These are phyloP conservation scores for Cerioporus squamosus DNA, from an alignment of 1,284 basidiomycete species.

Conservation along the genomic window DNA sequence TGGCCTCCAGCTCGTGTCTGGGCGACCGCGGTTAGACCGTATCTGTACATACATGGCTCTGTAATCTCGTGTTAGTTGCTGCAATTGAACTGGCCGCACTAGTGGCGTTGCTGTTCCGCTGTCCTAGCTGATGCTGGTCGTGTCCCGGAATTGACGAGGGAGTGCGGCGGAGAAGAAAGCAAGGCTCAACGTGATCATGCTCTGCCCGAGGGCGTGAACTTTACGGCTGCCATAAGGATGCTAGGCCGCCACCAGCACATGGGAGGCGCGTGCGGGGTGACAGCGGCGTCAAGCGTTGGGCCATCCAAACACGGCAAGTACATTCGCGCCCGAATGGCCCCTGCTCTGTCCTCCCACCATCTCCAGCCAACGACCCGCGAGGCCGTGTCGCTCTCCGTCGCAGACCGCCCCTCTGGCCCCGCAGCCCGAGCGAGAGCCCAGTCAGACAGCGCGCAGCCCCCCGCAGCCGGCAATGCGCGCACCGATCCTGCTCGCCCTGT, in stretches of 20 bases:
- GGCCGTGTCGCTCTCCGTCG: slow-evolving; percentile 4
- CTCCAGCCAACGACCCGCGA: slow-evolving; percentile 11
- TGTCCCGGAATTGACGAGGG: background rate
- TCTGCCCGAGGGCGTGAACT: background rate
- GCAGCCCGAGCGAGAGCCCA: background rate
- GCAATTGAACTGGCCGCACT: background rate
- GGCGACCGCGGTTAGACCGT: background rate
- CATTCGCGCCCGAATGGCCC: slow-evolving; percentile 12
- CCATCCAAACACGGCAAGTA: slow-evolving; percentile 20
- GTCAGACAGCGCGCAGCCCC: background rate
- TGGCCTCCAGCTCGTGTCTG: slow-evolving; percentile 3
- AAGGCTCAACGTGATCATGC: background rate
- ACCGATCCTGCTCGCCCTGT: slow-evolving; percentile 22
- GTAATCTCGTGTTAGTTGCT: slow-evolving; percentile 1
- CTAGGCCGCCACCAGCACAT: slow-evolving; percentile 19
- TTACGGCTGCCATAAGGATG: background rate
- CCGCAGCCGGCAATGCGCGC: background rate
- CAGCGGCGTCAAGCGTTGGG: slow-evolving; percentile 21
- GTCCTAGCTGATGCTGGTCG: background rate
- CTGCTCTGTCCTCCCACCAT: slow-evolving; percentile 12
- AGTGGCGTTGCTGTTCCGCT: slow-evolving; percentile 9
- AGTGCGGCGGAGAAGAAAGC: background rate
- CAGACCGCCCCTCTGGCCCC: background rate
- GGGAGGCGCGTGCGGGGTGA: slow-evolving; percentile 11
- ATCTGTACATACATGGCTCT: slow-evolving; percentile 20